Conservation (phyloP, 257 asterid species). For the Sherardia arvensis region DNA sequence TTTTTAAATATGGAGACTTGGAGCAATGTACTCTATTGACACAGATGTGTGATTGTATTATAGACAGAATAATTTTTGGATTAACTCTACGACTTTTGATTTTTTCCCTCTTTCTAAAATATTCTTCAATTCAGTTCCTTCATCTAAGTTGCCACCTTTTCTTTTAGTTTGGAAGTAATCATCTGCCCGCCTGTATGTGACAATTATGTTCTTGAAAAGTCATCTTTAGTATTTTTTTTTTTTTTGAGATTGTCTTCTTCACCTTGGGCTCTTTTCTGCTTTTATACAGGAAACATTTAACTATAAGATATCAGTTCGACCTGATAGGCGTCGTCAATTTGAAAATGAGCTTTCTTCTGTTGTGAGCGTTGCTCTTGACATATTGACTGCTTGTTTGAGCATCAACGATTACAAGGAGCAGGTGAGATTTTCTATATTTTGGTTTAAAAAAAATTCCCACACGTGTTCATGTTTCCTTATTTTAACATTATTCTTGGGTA, state of each 20-base stretch:
- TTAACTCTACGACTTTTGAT: neutral
- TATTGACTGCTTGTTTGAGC: constrained; percentile 84
- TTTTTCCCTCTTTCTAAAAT: neutral
- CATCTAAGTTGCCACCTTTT: neutral
- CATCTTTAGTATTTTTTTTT: neutral
- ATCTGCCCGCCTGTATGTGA: neutral
- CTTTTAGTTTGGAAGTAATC: neutral
- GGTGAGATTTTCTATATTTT: constrained; percentile 33
- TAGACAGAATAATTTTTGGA: neutral
- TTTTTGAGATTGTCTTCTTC: neutral
- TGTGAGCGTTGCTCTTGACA: constrained; percentile 61
- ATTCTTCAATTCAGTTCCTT: neutral
- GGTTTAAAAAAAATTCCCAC: neutral
- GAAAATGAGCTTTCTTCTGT: constrained; percentile 85
- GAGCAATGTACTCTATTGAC: neutral
- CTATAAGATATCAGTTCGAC: constrained; percentile 94
- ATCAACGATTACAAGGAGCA: constrained; percentile 74
- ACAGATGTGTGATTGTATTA: neutral
- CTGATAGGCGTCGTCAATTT: constrained; percentile 90
- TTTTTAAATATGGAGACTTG: neutral
- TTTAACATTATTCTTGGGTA: neutral
- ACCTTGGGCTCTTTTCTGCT: constrained; percentile 1
- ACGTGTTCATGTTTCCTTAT: neutral
- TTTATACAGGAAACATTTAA: constrained; percentile 77
- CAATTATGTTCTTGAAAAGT: neutral